Evolutionary conservation across 352 stramenopile species (phyloP), one percentile per base, ranked within the genome.

Genomic region (Blastocystis sp.): DNA sequence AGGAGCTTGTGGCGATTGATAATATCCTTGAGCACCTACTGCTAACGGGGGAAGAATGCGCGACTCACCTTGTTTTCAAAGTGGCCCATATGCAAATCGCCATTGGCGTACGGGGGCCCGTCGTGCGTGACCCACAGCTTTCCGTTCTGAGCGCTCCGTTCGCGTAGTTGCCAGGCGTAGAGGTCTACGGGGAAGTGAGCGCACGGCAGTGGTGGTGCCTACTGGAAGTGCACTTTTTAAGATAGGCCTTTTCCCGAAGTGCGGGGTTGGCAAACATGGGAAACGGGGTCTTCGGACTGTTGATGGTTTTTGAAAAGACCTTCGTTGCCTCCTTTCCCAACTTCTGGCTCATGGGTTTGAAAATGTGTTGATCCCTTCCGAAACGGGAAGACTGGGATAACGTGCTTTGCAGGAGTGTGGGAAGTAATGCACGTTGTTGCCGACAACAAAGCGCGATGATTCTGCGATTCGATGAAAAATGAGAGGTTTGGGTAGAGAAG

Each of bases 21-120:
- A 77, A 98, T 97, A 90, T 99, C 97, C 91, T 99, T 99, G 17
- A 96, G 90, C 23, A 94, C 89, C 77, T 94, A 93, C 84, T 93
- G 9, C 11, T 41, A 66, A 7, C 1, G 60, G 62, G 28, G 10
- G 9, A 11, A 0, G 53, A 64, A 79, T 38, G 28, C 11, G 21
- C 19, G 11, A 69, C 40, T 38, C n/a, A 93, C 91, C 78, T 95
- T 95, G 91, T 96, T 96, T 23, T 96, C 89, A 74, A 96, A 93
- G 89, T 98, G 95, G 45, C 97, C 97, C 91, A 98, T 98, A 91
- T 99, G 97, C 60, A 99, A 91, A 88, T 96, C 94, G 23, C 97
- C 97, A 91, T 99, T 99, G 11, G 97, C 97, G 90, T 99, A 99
- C 11, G 97, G 97, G 48, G 97, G 97, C 0, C 97, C 97, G 91